Conservation (phyloP, 2,329 filamentous ascomycete species). For the Cephalotrichum gorgonifer region DNA sequence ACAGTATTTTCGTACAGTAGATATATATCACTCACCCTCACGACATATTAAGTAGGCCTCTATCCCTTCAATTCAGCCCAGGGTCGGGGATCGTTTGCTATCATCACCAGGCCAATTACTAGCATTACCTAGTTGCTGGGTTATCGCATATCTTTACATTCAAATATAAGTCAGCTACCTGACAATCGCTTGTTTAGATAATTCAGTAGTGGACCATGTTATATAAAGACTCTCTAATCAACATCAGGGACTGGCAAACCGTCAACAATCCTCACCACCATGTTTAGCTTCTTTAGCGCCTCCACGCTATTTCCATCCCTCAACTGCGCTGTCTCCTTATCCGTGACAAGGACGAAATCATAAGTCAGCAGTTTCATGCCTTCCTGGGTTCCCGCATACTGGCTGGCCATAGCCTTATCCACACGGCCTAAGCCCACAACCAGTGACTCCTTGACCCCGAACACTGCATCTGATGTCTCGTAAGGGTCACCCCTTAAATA, state of each 20-base stretch:
- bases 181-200: too few species aligned
- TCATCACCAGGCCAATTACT: too few species aligned
- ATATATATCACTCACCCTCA: too few species aligned
- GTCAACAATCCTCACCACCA: slow-evolving; percentile 62
- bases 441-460: slow-evolving; percentile 74
- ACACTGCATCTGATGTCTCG: slow-evolving; percentile 75
- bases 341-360: slow-evolving; percentile 68
- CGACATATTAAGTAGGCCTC: too few species aligned
- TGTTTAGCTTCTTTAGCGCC: slow-evolving; percentile 56
- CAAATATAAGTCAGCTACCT: too few species aligned
- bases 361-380: slow-evolving; percentile 55
- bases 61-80: too few species aligned
- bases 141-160: too few species aligned
- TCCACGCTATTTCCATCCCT: slow-evolving; percentile 53
- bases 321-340: slow-evolving; percentile 57
- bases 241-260: slow-evolving; percentile 65
- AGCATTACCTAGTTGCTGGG: too few species aligned
- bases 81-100: too few species aligned
- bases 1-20: too few species aligned
- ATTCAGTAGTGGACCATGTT: too few species aligned
- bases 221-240: slow-evolving; percentile 21
- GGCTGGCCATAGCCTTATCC: slow-evolving; percentile 39
- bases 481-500: slow-evolving; percentile 73
- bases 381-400: slow-evolving; percentile 50
- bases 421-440: slow-evolving; percentile 51